A percentile compares a stretch with the other conserved stretches of the same genome.
These are phyloP conservation scores for Mycosphaerelloides madeirae DNA, from an alignment of 2,329 filamentous ascomycete genomes.

Conservation along the genomic window DNA sequence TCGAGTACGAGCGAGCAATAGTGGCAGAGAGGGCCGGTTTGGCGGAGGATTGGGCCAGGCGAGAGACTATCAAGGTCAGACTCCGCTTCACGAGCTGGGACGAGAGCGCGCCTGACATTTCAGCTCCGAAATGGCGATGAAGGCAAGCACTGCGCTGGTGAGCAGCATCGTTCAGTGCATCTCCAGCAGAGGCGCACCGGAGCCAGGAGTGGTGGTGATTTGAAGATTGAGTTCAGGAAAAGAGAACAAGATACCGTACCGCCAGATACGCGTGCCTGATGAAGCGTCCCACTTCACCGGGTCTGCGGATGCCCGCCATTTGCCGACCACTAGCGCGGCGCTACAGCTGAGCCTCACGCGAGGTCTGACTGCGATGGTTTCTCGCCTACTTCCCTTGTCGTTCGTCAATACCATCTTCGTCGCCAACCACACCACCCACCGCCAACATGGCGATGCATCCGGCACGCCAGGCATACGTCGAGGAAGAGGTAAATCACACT, in stretches of 20 bases:
- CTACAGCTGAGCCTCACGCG: too few species aligned
- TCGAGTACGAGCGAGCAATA: constrained; percentile 5
- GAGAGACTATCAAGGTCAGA: constrained; percentile 20
- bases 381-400: too few species aligned
- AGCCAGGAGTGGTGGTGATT: too few species aligned
- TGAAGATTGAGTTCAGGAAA: too few species aligned
- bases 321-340: too few species aligned
- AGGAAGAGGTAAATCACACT: constrained; percentile 65
- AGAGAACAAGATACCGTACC: too few species aligned
- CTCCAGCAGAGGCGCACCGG: too few species aligned
- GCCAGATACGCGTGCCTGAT: too few species aligned
- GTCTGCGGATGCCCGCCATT: too few species aligned
- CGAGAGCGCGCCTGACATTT: constrained; percentile 22
- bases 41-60: constrained; percentile 1
- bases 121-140: constrained; percentile 18
- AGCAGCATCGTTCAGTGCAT: constrained; percentile 13
- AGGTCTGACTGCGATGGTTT: too few species aligned
- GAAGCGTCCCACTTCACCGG: too few species aligned
- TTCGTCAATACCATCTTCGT: background rate
- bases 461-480: constrained; percentile 86
- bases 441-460: constrained; percentile 55
- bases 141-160: constrained; percentile 16
- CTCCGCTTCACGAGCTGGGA: constrained; percentile 17
- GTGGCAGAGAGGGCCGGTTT: background rate
- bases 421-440: background rate